phyloP scores from a whole-genome alignment of 345 rosid species.

The Arabidopsis suecica region DNA sequence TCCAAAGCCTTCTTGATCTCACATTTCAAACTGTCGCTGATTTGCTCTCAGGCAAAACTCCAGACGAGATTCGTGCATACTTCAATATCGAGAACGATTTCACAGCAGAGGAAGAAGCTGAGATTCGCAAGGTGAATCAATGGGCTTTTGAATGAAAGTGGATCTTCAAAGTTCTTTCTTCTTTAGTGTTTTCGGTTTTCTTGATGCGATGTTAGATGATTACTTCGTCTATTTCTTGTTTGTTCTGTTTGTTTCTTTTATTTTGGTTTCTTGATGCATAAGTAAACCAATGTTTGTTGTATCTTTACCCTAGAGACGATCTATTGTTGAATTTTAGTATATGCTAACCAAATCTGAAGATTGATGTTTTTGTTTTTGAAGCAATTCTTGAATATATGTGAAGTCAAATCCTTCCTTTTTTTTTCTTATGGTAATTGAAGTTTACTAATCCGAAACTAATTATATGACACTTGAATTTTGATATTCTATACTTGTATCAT shows the following conservation, averaged over 20 bases:
- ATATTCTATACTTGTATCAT: too few relatives aligned
- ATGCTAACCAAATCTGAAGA: not conserved
- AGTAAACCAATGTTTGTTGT: too few relatives aligned
- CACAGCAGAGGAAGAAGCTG: constrained; percentile 61
- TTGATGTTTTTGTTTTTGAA: not conserved
- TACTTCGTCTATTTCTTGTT: not conserved
- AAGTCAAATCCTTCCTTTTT: too few relatives aligned
- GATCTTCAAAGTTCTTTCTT: not conserved
- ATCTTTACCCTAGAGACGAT: not conserved
- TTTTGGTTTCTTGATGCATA: not conserved
- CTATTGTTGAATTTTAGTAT: not conserved
- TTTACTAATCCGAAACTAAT: too few relatives aligned
- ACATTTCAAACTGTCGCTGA: constrained; percentile 64
- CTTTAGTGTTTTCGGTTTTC: not conserved
- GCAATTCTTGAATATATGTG: not conserved
- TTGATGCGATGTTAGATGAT: not conserved
- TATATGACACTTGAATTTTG: too few relatives aligned
- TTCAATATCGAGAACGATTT: constrained; percentile 61
- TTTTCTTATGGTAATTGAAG: too few relatives aligned
- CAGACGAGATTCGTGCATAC: constrained; percentile 56
- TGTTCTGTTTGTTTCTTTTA: not conserved
- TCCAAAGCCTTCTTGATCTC: constrained; percentile 56
- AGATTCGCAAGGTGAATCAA: constrained; percentile 56
- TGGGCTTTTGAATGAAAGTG: constrained; percentile 64
- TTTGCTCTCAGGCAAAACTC: constrained; percentile 58